Conservation (phyloP, 1,139 yeast species). For the Kodamaea sp. region DNA sequence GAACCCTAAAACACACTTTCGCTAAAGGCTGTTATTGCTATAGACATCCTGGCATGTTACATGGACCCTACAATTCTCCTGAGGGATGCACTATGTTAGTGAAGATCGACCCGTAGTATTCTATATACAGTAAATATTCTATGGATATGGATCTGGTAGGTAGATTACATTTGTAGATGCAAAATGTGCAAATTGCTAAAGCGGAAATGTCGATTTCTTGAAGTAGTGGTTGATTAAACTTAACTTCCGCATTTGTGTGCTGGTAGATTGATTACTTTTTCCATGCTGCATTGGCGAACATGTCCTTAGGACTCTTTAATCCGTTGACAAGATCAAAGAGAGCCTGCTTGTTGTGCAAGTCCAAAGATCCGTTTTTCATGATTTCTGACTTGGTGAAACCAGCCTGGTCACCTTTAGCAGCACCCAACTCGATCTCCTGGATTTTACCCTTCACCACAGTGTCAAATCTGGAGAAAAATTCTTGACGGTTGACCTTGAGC, state of each 20-base stretch:
- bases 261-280: slow-evolving; percentile 12
- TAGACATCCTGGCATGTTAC: not conserved
- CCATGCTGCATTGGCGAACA: slow-evolving; percentile 39
- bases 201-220: too few species aligned
- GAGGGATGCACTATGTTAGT: not conserved
- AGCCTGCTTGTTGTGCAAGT: slow-evolving; percentile 27
- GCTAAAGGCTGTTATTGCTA: not conserved
- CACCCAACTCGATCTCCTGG: slow-evolving; percentile 16
- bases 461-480: slow-evolving; percentile 28
- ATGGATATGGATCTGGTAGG: too few species aligned
- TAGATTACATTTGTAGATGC: too few species aligned
- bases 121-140: slow-evolving; percentile 2
- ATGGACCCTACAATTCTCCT: not conserved
- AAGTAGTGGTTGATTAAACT: too few species aligned
- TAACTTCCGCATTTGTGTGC: too few species aligned
- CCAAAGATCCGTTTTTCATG: slow-evolving; percentile 35
- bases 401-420: slow-evolving; percentile 17
- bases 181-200: too few species aligned
- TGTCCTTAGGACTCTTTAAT: slow-evolving; percentile 23
- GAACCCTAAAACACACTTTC: not conserved
- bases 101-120: too few species aligned
- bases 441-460: slow-evolving; percentile 39
- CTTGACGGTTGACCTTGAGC: slow-evolving; percentile 26
- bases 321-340: slow-evolving; percentile 34
- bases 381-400: slow-evolving; percentile 22